Evolutionary conservation across 768 basidiomycete genomes (phyloP).

Genomic region (Russula brevipes): DNA sequence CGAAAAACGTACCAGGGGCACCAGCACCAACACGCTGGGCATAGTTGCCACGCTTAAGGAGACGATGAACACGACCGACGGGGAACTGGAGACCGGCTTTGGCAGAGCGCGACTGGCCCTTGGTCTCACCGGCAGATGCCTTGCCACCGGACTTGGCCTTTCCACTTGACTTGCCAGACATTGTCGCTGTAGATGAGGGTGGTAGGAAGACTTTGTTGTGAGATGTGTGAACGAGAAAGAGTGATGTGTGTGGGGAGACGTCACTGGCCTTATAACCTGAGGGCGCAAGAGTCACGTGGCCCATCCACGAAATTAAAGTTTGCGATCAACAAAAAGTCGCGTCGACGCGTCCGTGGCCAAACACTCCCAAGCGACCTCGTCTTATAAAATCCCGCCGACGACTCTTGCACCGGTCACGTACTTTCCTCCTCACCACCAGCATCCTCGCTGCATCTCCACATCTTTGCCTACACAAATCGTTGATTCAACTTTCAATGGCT

Average conservation of each 20-base stretch:
- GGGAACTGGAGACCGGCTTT: constrained; percentile 82
- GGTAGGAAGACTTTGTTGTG: not conserved
- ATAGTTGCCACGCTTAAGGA: constrained; percentile 81
- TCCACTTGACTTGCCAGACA: constrained; percentile 53
- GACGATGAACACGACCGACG: constrained; percentile 90
- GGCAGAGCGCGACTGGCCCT: constrained; percentile 64
- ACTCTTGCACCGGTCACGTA: constrained; percentile 23
- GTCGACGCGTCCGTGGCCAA: constrained; percentile 35
- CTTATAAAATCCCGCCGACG: constrained; percentile 30
- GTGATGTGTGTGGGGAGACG: constrained; percentile 11
- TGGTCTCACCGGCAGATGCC: constrained; percentile 42
- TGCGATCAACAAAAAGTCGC: constrained; percentile 35
- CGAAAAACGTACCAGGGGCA: constrained; percentile 57
- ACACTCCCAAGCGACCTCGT: constrained; percentile 33
- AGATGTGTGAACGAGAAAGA: constrained; percentile 7
- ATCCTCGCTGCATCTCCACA: constrained; percentile 11
- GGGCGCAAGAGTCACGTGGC: constrained; percentile 13
- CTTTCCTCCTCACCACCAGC: constrained; percentile 1
- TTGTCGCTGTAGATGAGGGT: constrained; percentile 21
- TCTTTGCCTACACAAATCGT: not conserved
- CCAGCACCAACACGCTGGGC: constrained; percentile 84
- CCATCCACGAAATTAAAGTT: constrained; percentile 25
- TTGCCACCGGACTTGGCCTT: constrained; percentile 54
- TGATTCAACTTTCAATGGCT: constrained; percentile 42
- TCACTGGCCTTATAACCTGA: constrained; percentile 7